These are phyloP conservation scores for Thinopyrum elongatum DNA, from an alignment of 176 grass and related monocot species.

Conservation along the genomic window DNA sequence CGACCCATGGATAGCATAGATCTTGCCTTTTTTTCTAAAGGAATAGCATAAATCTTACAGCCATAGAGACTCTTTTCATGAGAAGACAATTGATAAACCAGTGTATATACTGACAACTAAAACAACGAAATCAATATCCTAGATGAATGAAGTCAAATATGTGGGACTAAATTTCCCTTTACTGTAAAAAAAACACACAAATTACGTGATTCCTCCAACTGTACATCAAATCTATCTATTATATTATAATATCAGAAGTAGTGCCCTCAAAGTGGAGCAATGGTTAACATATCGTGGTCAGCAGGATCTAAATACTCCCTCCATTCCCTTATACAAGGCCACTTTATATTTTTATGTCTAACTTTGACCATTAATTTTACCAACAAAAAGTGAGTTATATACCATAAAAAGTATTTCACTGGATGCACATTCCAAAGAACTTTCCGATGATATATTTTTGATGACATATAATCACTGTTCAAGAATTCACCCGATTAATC, in stretches of 20 bases:
- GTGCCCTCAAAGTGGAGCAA: conserved; percentile 4
- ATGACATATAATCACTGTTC: too few species aligned
- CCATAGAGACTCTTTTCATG: neutral
- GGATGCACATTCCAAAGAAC: too few species aligned
- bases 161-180: neutral
- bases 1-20: neutral
- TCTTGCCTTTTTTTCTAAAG: neutral
- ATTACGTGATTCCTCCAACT: neutral
- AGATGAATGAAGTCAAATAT: conserved; percentile 14
- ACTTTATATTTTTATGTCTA: too few species aligned
- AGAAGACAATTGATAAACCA: neutral
- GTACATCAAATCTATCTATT: neutral
- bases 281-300: conserved; percentile 24
- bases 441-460: too few species aligned
- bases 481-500: too few species aligned
- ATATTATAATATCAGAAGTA: conserved; percentile 23
- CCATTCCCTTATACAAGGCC: too few species aligned
- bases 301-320: conserved; percentile 31
- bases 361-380: too few species aligned
- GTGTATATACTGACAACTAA: neutral
- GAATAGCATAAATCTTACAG: neutral
- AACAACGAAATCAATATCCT: neutral
- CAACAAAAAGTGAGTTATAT: too few species aligned
- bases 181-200: neutral
- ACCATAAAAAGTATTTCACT: too few species aligned